These are phyloP conservation scores for Arabidopsis hybrid DNA, from an alignment of 441 rosid species.

Conservation along the genomic window DNA sequence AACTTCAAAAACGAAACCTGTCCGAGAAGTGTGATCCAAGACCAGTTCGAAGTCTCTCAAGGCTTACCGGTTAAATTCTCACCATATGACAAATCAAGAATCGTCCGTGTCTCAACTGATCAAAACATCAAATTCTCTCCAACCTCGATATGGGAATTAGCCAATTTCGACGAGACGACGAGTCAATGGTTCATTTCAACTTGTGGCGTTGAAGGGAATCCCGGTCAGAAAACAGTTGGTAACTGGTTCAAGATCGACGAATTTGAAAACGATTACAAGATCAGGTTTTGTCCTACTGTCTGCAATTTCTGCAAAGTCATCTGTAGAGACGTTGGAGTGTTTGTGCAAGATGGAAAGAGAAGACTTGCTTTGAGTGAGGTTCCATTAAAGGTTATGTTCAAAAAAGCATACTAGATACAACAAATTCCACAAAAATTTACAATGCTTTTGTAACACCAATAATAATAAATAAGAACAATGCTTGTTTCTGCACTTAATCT, in stretches of 20 bases:
- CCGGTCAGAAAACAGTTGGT: conserved; percentile 49
- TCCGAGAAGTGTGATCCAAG: conserved; percentile 53
- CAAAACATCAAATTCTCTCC: conserved; percentile 57
- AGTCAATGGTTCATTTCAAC: conserved; percentile 51
- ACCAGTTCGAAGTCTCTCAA: conserved; percentile 43
- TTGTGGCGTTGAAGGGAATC: conserved; percentile 60
- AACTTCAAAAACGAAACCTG: conserved; percentile 37
- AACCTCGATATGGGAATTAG: conserved; percentile 53
- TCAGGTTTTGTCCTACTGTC: conserved; percentile 61
- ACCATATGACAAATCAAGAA: conserved; percentile 47
- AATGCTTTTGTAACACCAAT: background rate
- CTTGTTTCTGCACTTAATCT: conserved; percentile 26
- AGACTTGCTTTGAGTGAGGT: conserved; percentile 57
- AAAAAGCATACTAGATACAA: conserved; percentile 46
- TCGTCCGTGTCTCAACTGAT: conserved; percentile 53
- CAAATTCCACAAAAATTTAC: conserved; percentile 10
- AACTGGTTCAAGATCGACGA: conserved; percentile 70
- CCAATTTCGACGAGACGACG: conserved; percentile 42
- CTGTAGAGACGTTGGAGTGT: conserved; percentile 61
- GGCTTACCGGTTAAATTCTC: conserved; percentile 55
- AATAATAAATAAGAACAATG: conserved; percentile 16
- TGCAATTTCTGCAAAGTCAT: conserved; percentile 56
- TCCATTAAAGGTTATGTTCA: conserved; percentile 62
- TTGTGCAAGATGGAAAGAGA: conserved; percentile 47
- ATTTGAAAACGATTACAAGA: conserved; percentile 55